Conservation (phyloP, 345 rosid species). For the Gossypium thurberi region DNA sequence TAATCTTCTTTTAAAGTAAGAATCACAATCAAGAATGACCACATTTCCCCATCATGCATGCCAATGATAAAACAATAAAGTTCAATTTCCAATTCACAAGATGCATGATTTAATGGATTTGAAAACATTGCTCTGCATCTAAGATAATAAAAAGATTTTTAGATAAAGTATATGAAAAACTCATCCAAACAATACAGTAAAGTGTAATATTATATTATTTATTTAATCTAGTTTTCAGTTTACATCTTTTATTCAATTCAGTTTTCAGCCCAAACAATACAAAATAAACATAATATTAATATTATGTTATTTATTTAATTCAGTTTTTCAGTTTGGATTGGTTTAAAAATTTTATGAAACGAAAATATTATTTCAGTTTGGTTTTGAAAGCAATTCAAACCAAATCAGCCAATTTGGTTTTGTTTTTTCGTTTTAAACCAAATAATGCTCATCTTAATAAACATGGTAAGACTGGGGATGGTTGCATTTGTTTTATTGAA, state of each 20-base stretch:
- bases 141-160: not conserved
- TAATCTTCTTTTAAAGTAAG: conserved; percentile 3
- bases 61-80: not conserved
- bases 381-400: no score
- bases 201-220: no score
- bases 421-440: not conserved
- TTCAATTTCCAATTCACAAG: not conserved
- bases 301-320: no score
- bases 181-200: no score
- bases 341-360: not conserved
- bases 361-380: no score
- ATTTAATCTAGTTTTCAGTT: no score
- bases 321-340: not conserved
- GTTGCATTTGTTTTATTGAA: not conserved
- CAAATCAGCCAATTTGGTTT: not conserved
- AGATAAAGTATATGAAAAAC: no score
- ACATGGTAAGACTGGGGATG: not conserved
- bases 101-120: not conserved
- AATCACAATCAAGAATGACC: not conserved
- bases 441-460: no score
- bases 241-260: no score
- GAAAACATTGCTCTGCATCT: not conserved
- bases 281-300: no score
- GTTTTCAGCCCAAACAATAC: no score
- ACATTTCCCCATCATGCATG: not conserved